Conservation (phyloP, 257 asterid genomes). For the Solanum rostratum region DNA sequence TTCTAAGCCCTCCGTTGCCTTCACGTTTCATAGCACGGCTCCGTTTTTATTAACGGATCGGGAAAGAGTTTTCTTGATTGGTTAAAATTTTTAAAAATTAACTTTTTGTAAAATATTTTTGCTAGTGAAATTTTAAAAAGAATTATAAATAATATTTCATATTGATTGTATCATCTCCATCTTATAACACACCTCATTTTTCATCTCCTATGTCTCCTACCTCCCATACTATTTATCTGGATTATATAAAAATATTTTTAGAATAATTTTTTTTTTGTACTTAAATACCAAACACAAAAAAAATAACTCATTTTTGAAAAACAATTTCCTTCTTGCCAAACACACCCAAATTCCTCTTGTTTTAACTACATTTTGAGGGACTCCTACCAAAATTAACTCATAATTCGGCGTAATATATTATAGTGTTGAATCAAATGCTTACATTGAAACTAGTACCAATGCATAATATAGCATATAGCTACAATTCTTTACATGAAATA, state of each 20-base stretch:
- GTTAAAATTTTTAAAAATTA: not conserved
- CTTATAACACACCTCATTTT: not conserved
- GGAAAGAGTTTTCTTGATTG: not conserved
- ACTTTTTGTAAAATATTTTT: not conserved
- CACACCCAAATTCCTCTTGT: not conserved
- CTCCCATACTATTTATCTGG: not conserved
- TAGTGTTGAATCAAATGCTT: not conserved
- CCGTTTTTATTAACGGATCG: not conserved
- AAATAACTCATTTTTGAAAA: no score
- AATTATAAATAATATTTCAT: no score
- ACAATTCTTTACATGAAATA: not conserved
- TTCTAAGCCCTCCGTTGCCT: not conserved
- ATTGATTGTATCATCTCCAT: not conserved
- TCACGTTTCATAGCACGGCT: not conserved
- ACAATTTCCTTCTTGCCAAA: no score
- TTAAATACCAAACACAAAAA: not conserved
- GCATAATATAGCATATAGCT: not conserved
- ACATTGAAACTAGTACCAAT: not conserved
- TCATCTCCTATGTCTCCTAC: not conserved
- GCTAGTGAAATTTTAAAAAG: accelerated
- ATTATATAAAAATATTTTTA: no score
- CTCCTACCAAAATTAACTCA: not conserved
- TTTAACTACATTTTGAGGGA: not conserved
- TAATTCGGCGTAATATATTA: not conserved
- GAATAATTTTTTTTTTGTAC: not conserved